Evolutionary conservation across 2,329 filamentous ascomycete species (phyloP), one percentile per base, ranked within the genome.

Genomic region (Clarireedia monteithiana): DNA sequence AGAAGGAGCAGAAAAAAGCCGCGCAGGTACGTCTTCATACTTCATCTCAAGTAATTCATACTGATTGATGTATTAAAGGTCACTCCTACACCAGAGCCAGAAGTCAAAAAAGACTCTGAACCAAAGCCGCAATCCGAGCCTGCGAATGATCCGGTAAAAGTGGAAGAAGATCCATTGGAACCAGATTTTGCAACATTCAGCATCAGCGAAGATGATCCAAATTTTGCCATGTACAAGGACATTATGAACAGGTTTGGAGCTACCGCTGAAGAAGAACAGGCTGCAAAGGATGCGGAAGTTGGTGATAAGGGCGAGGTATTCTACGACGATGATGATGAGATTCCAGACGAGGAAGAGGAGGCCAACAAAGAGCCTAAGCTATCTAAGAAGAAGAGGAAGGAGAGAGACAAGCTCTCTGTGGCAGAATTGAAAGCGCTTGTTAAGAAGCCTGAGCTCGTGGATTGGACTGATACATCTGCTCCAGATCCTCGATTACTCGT

Each of bases 401-500:
- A 88, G 73, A 79, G 91, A 69, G 95, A 88, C 74, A 96, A 95
- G 72, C 77, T 97, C 34, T 95, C 92, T 6, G 89, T 99, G 58
- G 94, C 94, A 49, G 91, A 97, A 72, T 81, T 99, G 61, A 99
- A 99, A 74, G 89, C 92, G 5, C 75, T 96, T 55, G 94, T 96
- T 58, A 82, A 80, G 65, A 92, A 91, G 64, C 94, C 94, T 2
- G 94, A 99, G 71, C 83, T 96, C 9, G 92, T 99, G 5, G 94
- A 99, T 67, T 97, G 94, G 94, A 94, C 95, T 54, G 94, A 99
- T 69, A 89, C 89, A 12, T 95, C 90, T 15, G 91, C 94, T 0
- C 84, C 88, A 26, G 91, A 99, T 69, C 94, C 94, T 14, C 83
- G 86, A 55, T 76, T 97, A 45, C 81, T 99, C 10, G 89, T 97